Conservation (phyloP, 2,329 filamentous ascomycete species). For the Plectosphaerella plurivora region DNA sequence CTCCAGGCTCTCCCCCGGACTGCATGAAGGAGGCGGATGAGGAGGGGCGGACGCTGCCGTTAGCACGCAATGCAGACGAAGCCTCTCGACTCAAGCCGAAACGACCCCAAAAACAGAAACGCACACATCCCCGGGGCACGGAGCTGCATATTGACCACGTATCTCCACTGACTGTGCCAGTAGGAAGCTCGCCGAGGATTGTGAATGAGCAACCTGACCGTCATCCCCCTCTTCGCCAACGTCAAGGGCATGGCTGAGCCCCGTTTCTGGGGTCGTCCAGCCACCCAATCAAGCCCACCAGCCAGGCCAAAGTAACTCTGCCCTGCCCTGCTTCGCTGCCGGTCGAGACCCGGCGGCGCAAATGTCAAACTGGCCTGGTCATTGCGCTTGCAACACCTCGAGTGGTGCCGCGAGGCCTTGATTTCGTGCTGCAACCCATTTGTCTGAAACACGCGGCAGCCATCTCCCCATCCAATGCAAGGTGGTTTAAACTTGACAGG, state of each 20-base stretch:
- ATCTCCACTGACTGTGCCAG: background rate
- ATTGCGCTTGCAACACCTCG: no score
- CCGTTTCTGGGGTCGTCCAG: background rate
- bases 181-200: background rate
- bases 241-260: background rate
- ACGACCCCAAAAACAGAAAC: background rate
- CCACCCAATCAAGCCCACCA: background rate
- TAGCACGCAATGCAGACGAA: background rate
- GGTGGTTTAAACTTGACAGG: no score
- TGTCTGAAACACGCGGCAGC: no score
- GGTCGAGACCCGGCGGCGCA: no score
- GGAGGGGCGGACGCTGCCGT: background rate
- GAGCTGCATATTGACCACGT: no score
- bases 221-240: background rate
- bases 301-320: background rate
- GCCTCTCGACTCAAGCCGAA: background rate
- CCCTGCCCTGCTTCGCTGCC: background rate
- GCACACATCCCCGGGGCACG: no score
- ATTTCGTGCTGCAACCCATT: no score
- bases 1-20: background rate
- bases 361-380: no score
- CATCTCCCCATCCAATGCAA: no score
- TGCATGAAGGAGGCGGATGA: background rate
- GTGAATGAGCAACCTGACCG: background rate
- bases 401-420: no score